Evolutionary conservation across 768 basidiomycete species (phyloP).

Genomic region (Pisolithus microcarpus): DNA sequence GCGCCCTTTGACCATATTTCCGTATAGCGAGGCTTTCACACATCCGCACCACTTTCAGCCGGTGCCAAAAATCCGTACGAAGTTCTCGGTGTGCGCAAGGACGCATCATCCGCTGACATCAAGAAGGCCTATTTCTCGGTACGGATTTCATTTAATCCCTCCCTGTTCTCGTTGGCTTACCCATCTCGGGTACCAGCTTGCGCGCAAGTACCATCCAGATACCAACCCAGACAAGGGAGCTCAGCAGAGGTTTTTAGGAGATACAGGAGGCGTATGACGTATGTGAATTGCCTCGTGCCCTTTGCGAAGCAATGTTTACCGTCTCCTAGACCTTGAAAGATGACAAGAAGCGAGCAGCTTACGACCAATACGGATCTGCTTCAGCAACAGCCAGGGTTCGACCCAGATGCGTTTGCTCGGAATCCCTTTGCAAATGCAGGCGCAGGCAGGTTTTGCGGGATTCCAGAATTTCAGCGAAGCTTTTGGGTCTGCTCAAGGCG

Average conservation of each 20-base stretch:
- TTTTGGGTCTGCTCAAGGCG: conserved; percentile 48
- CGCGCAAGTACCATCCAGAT: conserved; percentile 97
- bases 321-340: conserved; percentile 77
- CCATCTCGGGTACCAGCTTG: conserved; percentile 55
- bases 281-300: conserved; percentile 23
- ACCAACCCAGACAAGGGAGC: conserved; percentile 90
- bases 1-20: conserved; percentile 15
- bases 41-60: conserved; percentile 44
- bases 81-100: conserved; percentile 80
- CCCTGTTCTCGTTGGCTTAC: conserved; percentile 9
- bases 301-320: conserved; percentile 14
- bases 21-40: conserved; percentile 68
- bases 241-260: conserved; percentile 88
- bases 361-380: conserved; percentile 87
- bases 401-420: conserved; percentile 74
- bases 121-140: conserved; percentile 98
- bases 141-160: conserved; percentile 25
- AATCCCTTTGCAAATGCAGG: conserved; percentile 40
- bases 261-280: conserved; percentile 98
- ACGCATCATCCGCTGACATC: conserved; percentile 80
- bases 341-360: conserved; percentile 84
- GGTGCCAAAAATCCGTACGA: conserved; percentile 82
- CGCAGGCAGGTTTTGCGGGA: conserved; percentile 55
- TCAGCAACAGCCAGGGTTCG: conserved; percentile 93
- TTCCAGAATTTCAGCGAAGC: conserved; percentile 65